phyloP scores from a whole-genome alignment of 2,329 filamentous ascomycete species.

The Chaetomiaceae sp. region DNA sequence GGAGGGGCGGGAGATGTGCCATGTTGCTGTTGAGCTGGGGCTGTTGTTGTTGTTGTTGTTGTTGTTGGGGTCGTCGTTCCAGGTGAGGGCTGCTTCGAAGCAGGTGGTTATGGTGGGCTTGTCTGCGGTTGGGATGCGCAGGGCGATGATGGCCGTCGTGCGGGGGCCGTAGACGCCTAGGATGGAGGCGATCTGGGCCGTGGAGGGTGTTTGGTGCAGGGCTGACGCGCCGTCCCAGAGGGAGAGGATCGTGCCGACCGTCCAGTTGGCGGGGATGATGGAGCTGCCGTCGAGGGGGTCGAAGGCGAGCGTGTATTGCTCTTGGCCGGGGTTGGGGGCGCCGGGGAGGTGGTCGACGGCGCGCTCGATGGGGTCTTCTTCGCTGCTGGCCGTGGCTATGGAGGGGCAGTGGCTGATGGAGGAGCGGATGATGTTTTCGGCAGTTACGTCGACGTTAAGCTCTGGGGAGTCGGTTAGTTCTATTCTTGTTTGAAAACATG shows the following conservation, averaged over 20 bases:
- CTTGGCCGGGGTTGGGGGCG: constrained; percentile 16
- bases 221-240: constrained; percentile 51
- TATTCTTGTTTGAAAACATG: too few relatives aligned
- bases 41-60: too few relatives aligned
- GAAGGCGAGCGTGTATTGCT: constrained; percentile 56
- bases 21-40: too few relatives aligned
- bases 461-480: constrained; percentile 25
- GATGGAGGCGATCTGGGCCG: constrained; percentile 44
- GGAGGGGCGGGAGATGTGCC: constrained; percentile 37
- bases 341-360: constrained; percentile 20
- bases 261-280: constrained; percentile 55
- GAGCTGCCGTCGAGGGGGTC: constrained; percentile 61
- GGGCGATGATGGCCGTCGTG: constrained; percentile 43
- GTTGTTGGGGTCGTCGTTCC: constrained; percentile 20
- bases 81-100: constrained; percentile 46
- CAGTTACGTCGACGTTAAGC: constrained; percentile 52
- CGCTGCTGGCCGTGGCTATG: constrained; percentile 50
- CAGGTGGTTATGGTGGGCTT: constrained; percentile 34
- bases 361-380: constrained; percentile 55
- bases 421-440: constrained; percentile 44
- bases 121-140: constrained; percentile 39
- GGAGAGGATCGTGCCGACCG: constrained; percentile 55
- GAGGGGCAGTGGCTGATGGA: constrained; percentile 40
- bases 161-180: constrained; percentile 52
- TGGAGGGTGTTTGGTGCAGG: constrained; percentile 36